Percentiles rank a stretch among this genome's conserved stretches.
phyloP scores from a whole-genome alignment of 345 rosid species.

The Durio zibethinus region DNA sequence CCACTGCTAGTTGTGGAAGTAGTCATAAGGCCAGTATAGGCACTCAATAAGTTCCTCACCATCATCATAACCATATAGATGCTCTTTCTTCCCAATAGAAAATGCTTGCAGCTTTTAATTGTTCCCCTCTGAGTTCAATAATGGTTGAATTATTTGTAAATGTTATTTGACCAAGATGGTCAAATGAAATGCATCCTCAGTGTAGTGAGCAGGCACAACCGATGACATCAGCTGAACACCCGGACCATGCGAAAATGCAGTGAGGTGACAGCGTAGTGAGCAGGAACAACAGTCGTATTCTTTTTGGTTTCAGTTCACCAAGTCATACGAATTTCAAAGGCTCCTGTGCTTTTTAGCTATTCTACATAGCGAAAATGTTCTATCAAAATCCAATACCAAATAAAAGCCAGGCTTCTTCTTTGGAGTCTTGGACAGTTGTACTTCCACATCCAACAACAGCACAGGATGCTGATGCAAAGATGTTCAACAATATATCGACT shows the following conservation, averaged over 20 bases:
- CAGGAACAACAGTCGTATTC: too few relatives aligned
- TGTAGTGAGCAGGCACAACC: too few relatives aligned
- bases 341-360: neutral
- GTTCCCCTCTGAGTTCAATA: too few relatives aligned
- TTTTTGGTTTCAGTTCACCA: too few relatives aligned
- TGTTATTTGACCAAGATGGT: too few relatives aligned
- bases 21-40: conserved; percentile 38
- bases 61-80: too few relatives aligned
- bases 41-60: neutral
- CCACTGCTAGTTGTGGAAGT: conserved; percentile 38
- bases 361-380: neutral
- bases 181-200: too few relatives aligned
- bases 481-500: neutral
- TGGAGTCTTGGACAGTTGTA: neutral
- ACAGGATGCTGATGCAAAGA: neutral
- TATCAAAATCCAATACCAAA: neutral
- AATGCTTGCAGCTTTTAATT: too few relatives aligned
- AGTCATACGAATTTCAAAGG: neutral
- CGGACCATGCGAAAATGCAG: too few relatives aligned
- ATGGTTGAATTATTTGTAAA: too few relatives aligned
- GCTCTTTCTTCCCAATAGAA: too few relatives aligned
- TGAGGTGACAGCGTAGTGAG: neutral
- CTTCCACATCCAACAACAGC: neutral
- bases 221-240: too few relatives aligned
- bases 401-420: neutral